Base-by-base conservation (phyloP, 495 filamentous ascomycete species). In the Penicillium dipodomyicola region DNA sequence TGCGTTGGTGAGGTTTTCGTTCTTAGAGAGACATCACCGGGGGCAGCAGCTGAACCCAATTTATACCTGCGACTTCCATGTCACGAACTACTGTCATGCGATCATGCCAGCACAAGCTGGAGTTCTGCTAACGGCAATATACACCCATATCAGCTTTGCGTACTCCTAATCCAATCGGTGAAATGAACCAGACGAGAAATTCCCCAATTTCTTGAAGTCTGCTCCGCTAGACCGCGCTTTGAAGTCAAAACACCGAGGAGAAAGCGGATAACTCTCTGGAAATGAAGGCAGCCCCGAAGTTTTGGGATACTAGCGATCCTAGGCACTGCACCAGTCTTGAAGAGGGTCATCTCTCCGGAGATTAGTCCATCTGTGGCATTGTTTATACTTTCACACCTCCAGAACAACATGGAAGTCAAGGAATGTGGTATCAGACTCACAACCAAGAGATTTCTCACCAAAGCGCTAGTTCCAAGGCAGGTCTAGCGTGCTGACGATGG, bases 381-480 rank as follows among this genome's bases (percentile, higher is more conserved):
- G 56, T 63, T 54, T 56, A 63, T 29, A 43, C 40, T 51, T 47
- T 56, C 58, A 40, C 55, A 54, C 27, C 60, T 40, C 40, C 40
- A 49, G 14, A 7, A 51, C 14, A 49, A 20, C 29, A 9, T 5
- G 17, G 8, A 44, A 57, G 30, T 23, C 39, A 51, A 10, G 49
- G 17, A 19, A 32, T 11, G 35, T 42, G 29, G 54, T 49, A 22
- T 30, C 46, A 30, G 27, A 15, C 53, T 58, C 53, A 45, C 52
- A 58, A 59, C 57, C 20, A 44, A 30, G 50, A 48, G 53, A 56
- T 55, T 37, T 8, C 50, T 43, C 46, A 52, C 27, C 54, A 57
- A 60, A 54, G 53, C 52, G 56, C 59, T 54, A 37, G 39, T n/a
- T 35, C 22, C 22, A 48, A 32, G 29, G 30, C 50, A 43, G 41